Conservation (phyloP, 148 eudicot species). For the Talinum fruticosum region DNA sequence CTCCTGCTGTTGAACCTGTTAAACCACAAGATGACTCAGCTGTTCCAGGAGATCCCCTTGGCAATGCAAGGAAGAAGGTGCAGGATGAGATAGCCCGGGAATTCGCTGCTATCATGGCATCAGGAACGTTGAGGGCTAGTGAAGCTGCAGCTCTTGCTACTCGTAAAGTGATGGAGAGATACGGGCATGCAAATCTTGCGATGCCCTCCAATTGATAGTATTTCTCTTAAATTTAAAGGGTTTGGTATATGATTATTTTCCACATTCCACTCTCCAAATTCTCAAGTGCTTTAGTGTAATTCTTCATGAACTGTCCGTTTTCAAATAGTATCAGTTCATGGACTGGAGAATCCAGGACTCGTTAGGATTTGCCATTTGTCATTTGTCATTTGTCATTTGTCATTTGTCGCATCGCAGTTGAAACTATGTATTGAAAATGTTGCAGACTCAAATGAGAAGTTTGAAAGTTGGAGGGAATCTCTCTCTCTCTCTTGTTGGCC, state of each 20-base stretch:
- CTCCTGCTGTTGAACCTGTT: slow-evolving; percentile 29
- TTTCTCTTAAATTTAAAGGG: neutral
- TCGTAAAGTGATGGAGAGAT: slow-evolving; percentile 76
- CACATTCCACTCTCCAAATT: neutral
- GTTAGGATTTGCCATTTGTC: neutral
- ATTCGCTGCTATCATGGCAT: slow-evolving; percentile 84
- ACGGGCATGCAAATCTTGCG: slow-evolving; percentile 53
- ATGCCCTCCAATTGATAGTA: slow-evolving; percentile 24
- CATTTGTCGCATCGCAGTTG: neutral
- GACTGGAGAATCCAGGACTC: neutral
- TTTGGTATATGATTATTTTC: neutral
- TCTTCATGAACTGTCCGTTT: neutral
- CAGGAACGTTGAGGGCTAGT: slow-evolving; percentile 83
- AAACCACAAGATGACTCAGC: slow-evolving; percentile 24
- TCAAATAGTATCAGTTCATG: neutral
- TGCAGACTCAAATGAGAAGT: too few relatives aligned
- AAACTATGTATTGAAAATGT: neutral
- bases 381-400: too few relatives aligned
- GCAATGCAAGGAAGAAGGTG: slow-evolving; percentile 73
- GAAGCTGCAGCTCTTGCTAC: slow-evolving; percentile 95
- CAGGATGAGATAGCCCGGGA: slow-evolving; percentile 79
- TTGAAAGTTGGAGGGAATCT: too few relatives aligned
- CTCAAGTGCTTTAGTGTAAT: neutral
- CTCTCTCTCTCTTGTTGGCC: too few relatives aligned
- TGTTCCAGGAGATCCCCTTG: slow-evolving; percentile 51